Evolutionary conservation across 352 stramenopile genomes (phyloP).

Genomic region (Phytophthora capsici): DNA sequence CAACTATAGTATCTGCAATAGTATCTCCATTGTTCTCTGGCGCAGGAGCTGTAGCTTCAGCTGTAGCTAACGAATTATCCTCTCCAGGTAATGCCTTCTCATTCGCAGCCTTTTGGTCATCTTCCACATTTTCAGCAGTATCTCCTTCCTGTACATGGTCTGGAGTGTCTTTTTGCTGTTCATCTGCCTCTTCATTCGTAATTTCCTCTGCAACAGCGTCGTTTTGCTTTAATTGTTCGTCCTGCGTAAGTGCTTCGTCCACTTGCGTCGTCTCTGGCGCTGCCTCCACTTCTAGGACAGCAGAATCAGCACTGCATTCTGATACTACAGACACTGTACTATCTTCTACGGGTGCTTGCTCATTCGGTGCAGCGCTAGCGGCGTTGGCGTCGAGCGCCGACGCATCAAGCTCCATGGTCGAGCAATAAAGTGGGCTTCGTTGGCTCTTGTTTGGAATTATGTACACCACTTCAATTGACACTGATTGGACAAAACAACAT

Average conservation of each 20-base stretch:
- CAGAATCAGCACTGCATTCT: background rate
- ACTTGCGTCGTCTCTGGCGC: conserved; percentile 9
- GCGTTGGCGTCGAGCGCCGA: background rate
- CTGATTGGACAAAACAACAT: conserved; percentile 23
- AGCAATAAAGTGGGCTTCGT: conserved; percentile 9
- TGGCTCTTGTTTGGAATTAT: conserved; percentile 9
- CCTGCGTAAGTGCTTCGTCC: conserved; percentile 3
- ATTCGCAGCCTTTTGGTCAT: background rate
- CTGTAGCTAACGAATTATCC: background rate
- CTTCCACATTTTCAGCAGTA: background rate
- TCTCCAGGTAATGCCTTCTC: background rate
- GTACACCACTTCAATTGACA: background rate
- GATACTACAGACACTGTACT: background rate
- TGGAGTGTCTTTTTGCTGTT: conserved; percentile 2
- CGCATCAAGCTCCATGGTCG: conserved; percentile 30
- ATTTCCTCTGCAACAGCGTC: background rate
- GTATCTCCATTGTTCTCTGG: background rate
- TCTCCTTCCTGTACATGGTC: too few species aligned
- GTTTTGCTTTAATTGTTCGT: background rate
- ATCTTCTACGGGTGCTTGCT: background rate
- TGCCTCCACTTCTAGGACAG: background rate
- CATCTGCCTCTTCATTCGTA: background rate
- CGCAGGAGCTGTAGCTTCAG: background rate
- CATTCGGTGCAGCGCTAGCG: background rate
- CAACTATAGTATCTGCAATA: background rate